These are phyloP conservation scores for Marchantia polymorpha DNA, from an alignment of 225 moss, liverwort and hornwort genomes.

Conservation along the genomic window DNA sequence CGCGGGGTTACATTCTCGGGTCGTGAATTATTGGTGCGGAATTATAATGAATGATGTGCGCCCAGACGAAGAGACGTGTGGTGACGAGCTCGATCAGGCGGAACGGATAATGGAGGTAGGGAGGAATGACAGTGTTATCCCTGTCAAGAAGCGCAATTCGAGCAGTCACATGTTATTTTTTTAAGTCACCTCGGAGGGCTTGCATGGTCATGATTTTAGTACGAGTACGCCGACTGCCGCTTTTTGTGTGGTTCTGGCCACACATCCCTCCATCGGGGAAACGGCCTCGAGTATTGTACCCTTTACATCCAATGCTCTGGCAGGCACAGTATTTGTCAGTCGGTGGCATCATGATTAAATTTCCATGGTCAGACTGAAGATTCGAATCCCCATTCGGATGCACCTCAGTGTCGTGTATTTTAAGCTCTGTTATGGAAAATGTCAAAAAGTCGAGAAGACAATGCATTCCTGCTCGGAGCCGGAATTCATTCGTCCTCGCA, in stretches of 20 bases:
- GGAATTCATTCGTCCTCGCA: not conserved
- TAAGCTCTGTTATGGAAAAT: not conserved
- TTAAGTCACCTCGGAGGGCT: not conserved
- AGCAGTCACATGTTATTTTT: not conserved
- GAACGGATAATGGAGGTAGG: not conserved
- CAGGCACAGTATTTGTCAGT: not conserved
- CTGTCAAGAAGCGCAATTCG: not conserved
- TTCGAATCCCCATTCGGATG: not conserved
- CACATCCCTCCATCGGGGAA: not conserved
- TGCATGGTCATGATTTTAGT: not conserved
- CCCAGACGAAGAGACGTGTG: not conserved
- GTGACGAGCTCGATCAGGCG: not conserved
- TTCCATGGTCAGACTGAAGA: not conserved
- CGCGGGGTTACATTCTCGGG: no score
- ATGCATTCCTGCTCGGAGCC: not conserved
- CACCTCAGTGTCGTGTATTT: not conserved
- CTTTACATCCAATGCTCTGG: not conserved
- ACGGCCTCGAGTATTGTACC: not conserved
- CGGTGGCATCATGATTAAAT: not conserved
- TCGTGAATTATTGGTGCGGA: not conserved
- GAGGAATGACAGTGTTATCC: not conserved
- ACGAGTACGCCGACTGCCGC: not conserved
- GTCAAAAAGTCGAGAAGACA: not conserved
- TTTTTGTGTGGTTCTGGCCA: not conserved
- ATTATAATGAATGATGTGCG: not conserved